Base-by-base conservation (phyloP, 371 early-diverging fungal genomes). In the Lichtheimia ornata region DNA sequence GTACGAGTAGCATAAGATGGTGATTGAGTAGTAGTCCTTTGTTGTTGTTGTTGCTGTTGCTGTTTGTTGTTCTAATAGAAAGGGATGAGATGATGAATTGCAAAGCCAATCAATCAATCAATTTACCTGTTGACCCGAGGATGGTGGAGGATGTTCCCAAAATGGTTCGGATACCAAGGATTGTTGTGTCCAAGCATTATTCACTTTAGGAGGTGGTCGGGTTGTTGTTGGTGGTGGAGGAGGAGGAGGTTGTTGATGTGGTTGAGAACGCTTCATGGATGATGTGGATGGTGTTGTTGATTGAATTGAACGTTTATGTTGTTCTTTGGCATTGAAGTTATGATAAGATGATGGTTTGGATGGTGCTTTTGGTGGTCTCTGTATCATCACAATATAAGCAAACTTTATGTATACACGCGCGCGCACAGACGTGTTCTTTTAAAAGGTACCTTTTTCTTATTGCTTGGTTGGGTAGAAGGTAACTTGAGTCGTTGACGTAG, bases 401-500 rank as follows among this genome's bases (percentile, higher is more conserved):
- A 35, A 35, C 35, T 28, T 5, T 28, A 28, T 28, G 4, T 28
- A 28, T 28, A 28, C 4, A 35, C 9, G 9, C 9, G 11, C 35
- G 35, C 35, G 35, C 35, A 35, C 35, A 35, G 35, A 35, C 35
- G 35, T 35, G 35, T 30, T 30, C 7, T 30, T 30, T 1, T 30
- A n/a, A n/a, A 30, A 5, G 30, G 5, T 35, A 35, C 35, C 35
- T 35, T 35, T 35, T 35, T 35, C 35, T 35, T 35, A 35, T 35
- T 35, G 35, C 11, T 35, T 35, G 35, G 35, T 35, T 35, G 35
- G 9, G 35, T 35, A 35, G 35, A 35, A 4, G 53, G 61, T n/a
- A 41, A 41, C 50, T 61, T 65, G 15, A 24, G 45, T 13, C 70
- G 57, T 59, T 70, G 70, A 13, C 53, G 44, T 22, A 70, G 20